Base-by-base conservation (phyloP, 495 filamentous ascomycete genomes). In the Lophium mytilinum region DNA sequence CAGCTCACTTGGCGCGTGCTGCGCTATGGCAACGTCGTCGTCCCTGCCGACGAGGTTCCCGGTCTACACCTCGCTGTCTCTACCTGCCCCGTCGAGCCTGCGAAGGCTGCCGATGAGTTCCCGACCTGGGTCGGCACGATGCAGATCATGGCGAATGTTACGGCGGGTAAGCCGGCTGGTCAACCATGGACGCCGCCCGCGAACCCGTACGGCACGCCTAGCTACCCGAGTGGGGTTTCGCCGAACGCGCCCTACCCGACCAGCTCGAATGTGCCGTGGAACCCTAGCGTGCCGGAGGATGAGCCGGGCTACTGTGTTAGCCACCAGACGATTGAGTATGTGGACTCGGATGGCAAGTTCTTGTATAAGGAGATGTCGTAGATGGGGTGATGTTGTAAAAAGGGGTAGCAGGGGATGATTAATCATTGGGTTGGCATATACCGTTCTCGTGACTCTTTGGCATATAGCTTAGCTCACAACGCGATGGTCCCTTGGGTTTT, bases 1-100 rank as follows among this genome's bases (percentile, higher is more conserved):
- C 41, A 65, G 50, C 55, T 65, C 21, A 37, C 55, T 37, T 65
- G 60, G 50, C 58, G 45, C 9, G 37, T 65, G 51, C 50, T 65
- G 45, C 52, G 55, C 4, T 46, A 50, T 37, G 58, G 58, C 30
- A 52, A 52, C 37, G 55, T 36, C 12, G 62, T 61, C 40, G 34
- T 61, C 33, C 42, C 49, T 12, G 35, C 62, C 0, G 52, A 58
- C 10, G 5, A 47, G 4, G 36, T 61, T 37, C 54, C 54, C 0
- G 53, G 41, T 39, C 42, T 67, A 48, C 55, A 61, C 43, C 34
- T 65, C 43, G 48, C 52, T 42, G 57, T 61, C 55, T 52, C 58
- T 37, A 18, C 43, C 41, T 50, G 50, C 36, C 37, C 50, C 18
- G 37, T 61, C 10, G 52, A 51, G n/a, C 60, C 61, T 3, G 14